Conservation (phyloP, 2,329 filamentous ascomycete species). For the Helicocarpus griseus region DNA sequence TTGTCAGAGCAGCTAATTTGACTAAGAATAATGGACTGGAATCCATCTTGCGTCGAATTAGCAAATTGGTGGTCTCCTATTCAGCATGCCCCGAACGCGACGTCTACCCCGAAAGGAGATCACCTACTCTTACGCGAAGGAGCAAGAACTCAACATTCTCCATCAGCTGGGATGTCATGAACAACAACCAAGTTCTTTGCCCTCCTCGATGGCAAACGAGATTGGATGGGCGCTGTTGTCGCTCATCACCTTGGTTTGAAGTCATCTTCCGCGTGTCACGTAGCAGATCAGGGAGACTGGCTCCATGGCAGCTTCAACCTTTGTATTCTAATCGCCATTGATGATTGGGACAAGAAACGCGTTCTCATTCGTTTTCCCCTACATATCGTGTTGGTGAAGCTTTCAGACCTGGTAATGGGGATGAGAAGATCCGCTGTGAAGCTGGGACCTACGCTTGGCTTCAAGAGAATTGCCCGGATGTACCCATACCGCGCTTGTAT, state of each 20-base stretch:
- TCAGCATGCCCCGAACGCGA: background rate
- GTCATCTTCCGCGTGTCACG: conserved; percentile 7
- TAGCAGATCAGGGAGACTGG: conserved; percentile 21
- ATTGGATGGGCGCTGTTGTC: conserved; percentile 18
- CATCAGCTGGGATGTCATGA: conserved; percentile 14
- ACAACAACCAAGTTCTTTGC: conserved; percentile 15
- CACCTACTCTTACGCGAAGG: conserved; percentile 14
- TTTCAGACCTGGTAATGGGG: conserved; percentile 2
- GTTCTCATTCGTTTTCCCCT: conserved; percentile 1
- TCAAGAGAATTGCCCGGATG: conserved; percentile 14
- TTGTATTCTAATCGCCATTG: conserved; percentile 15
- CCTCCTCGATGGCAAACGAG: conserved; percentile 10
- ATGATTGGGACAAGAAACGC: background rate
- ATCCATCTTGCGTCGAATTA: no score
- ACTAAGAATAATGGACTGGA: no score
- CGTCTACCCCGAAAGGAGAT: conserved; percentile 14
- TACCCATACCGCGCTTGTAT: conserved; percentile 18
- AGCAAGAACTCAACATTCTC: conserved; percentile 17
- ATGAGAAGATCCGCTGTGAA: conserved; percentile 6
- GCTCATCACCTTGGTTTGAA: conserved; percentile 20
- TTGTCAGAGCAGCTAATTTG: no score
- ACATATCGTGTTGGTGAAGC: conserved; percentile 4
- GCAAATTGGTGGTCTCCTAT: no score
- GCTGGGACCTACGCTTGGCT: conserved; percentile 7
- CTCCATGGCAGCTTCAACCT: conserved; percentile 28